These are phyloP conservation scores for Epichloe typhina DNA, from an alignment of 2,329 filamentous ascomycete genomes.

Conservation along the genomic window DNA sequence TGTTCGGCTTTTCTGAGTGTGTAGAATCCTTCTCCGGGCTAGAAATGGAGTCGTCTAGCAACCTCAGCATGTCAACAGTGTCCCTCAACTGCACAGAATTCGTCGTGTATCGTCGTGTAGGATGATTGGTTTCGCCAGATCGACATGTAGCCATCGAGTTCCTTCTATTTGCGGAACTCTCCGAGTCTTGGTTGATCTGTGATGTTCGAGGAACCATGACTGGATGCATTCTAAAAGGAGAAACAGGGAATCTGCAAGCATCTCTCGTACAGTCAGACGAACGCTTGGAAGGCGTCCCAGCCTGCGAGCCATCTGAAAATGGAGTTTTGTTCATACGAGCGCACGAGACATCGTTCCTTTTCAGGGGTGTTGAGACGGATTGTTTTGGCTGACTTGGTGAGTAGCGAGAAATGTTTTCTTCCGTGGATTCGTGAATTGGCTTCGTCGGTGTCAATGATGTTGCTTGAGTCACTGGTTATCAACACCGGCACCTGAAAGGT, in stretches of 20 bases:
- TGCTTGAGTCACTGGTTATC: background rate
- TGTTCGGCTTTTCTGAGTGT: background rate
- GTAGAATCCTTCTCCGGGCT: background rate
- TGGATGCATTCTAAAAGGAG: conserved; percentile 7
- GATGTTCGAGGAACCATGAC: background rate
- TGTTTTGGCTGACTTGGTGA: background rate
- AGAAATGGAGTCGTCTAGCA: conserved; percentile 1
- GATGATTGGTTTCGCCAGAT: background rate
- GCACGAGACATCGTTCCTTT: background rate
- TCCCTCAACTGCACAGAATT: conserved; percentile 4
- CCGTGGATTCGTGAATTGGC: background rate
- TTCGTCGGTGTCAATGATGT: background rate
- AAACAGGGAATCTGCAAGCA: background rate
- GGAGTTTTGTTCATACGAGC: background rate
- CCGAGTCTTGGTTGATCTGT: background rate
- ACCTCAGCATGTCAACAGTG: background rate
- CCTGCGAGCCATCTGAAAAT: background rate
- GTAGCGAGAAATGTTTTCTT: background rate
- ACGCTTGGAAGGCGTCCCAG: background rate
- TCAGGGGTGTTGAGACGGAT: background rate
- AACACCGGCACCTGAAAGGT: background rate
- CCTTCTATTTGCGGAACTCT: background rate
- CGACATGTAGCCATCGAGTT: background rate
- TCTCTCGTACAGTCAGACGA: background rate
- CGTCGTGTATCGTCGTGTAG: conserved; percentile 3